Percentiles rank a stretch among this genome's conserved stretches.
These are phyloP conservation scores for Spiromastix sp. DNA, from an alignment of 2,329 filamentous ascomycete genomes.

Conservation along the genomic window DNA sequence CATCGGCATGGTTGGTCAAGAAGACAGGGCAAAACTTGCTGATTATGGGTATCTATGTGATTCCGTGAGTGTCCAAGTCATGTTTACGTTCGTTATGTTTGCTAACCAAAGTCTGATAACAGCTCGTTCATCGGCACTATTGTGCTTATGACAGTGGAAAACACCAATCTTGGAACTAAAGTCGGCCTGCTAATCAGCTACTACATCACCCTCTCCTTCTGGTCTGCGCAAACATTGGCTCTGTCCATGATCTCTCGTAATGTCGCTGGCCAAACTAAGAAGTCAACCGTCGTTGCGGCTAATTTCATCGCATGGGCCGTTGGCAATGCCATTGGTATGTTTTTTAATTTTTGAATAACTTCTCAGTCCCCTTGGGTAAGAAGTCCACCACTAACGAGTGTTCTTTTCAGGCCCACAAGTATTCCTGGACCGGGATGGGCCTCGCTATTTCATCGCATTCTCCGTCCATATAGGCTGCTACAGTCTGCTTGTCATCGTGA, in stretches of 20 bases:
- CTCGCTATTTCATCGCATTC: slow-evolving; percentile 60
- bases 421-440: slow-evolving; percentile 50
- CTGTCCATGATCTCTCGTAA: slow-evolving; percentile 61
- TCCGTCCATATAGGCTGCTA: slow-evolving; percentile 62
- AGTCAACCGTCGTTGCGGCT: slow-evolving; percentile 54
- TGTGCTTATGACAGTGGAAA: slow-evolving; percentile 58
- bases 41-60: slow-evolving; percentile 54
- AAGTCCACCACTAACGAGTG: neutral
- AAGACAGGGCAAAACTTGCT: slow-evolving; percentile 59
- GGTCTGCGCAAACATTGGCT: slow-evolving; percentile 58
- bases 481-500: slow-evolving; percentile 47
- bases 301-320: slow-evolving; percentile 62
- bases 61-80: slow-evolving; percentile 45
- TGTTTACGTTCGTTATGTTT: neutral
- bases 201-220: slow-evolving; percentile 69
- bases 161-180: slow-evolving; percentile 47
- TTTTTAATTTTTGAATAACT: neutral
- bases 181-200: slow-evolving; percentile 61
- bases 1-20: slow-evolving; percentile 57
- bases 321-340: slow-evolving; percentile 54
- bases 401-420: slow-evolving; percentile 47
- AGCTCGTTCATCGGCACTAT: slow-evolving; percentile 63
- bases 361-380: neutral
- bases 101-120: neutral
- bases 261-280: slow-evolving; percentile 64